Percentiles rank a stretch among this genome's conserved stretches.
These are phyloP conservation scores for Eimeria necatrix DNA, from an alignment of 169 alveolate species.

Conservation along the genomic window DNA sequence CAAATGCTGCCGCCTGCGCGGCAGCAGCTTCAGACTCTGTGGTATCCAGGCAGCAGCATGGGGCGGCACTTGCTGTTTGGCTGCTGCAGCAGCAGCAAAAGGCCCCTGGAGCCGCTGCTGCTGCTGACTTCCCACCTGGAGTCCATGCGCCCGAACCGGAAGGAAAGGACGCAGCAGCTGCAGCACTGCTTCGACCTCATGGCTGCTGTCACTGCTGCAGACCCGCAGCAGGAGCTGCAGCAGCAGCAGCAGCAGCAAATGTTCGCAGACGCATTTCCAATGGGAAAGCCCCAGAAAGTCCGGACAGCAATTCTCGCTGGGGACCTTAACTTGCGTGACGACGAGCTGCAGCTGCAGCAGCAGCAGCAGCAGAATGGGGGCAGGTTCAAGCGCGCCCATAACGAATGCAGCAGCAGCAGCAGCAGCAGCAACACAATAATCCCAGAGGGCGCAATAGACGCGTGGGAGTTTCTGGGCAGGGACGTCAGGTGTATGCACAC, in stretches of 20 bases:
- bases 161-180: slow-evolving; percentile 31
- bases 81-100: slow-evolving; percentile 59
- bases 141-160: slow-evolving; percentile 23
- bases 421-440: neutral
- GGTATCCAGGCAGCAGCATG: slow-evolving; percentile 78
- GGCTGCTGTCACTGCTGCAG: slow-evolving; percentile 20
- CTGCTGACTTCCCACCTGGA: slow-evolving; percentile 78
- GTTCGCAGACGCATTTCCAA: neutral
- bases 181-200: slow-evolving; percentile 46
- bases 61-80: slow-evolving; percentile 77
- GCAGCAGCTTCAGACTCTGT: slow-evolving; percentile 34
- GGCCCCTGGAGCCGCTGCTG: slow-evolving; percentile 75
- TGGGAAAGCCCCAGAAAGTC: slow-evolving; percentile 38
- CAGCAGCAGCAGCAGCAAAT: slow-evolving; percentile 35
- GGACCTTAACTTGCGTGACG: slow-evolving; percentile 71
- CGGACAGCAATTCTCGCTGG: slow-evolving; percentile 76
- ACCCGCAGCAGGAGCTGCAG: slow-evolving; percentile 55
- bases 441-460: slow-evolving; percentile 22
- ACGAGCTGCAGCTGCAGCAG: slow-evolving; percentile 66
- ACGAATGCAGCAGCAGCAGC: slow-evolving; percentile 23
- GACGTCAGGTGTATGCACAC: slow-evolving; percentile 66
- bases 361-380: slow-evolving; percentile 39
- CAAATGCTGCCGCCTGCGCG: slow-evolving; percentile 65
- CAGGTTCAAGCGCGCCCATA: neutral
- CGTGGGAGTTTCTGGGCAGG: slow-evolving; percentile 73